phyloP scores from a whole-genome alignment of 2,329 filamentous ascomycete genomes.

The Sporothrix sp. region DNA sequence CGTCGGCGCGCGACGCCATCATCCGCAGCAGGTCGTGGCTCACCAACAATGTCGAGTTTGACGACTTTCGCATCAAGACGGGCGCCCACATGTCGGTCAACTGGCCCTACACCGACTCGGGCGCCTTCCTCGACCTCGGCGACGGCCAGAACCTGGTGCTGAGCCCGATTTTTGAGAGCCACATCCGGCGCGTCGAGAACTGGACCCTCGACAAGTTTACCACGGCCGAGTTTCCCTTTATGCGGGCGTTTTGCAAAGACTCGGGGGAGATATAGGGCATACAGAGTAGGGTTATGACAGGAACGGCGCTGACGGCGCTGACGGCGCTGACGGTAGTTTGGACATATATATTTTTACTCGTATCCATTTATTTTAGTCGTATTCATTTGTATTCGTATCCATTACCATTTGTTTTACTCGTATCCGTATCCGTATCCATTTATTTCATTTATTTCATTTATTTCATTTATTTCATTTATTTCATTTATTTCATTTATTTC shows the following conservation, averaged over 20 bases:
- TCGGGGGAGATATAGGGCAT: neutral
- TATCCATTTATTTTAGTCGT: too few species aligned
- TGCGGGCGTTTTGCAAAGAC: conserved; percentile 1
- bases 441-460: too few species aligned
- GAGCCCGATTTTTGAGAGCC: conserved; percentile 13
- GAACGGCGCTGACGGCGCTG: too few species aligned
- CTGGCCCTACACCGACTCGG: conserved; percentile 15
- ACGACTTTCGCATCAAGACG: conserved; percentile 3
- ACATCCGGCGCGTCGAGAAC: conserved; percentile 9
- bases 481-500: too few species aligned
- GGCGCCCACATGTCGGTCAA: conserved; percentile 11
- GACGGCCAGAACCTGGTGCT: conserved; percentile 11
- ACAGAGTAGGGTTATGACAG: neutral
- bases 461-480: too few species aligned
- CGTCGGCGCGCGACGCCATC: conserved; percentile 8
- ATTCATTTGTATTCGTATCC: too few species aligned
- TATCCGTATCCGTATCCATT: too few species aligned
- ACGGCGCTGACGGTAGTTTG: too few species aligned
- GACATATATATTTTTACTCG: too few species aligned
- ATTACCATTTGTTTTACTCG: too few species aligned
- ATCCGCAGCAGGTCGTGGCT: conserved; percentile 7
- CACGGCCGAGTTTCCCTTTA: neutral
- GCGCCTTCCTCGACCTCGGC: conserved; percentile 6
- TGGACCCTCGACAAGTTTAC: conserved; percentile 7
- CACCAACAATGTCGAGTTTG: neutral